Evolutionary conservation across 768 basidiomycete genomes (phyloP).

Genomic region (Serpula lacrymans): DNA sequence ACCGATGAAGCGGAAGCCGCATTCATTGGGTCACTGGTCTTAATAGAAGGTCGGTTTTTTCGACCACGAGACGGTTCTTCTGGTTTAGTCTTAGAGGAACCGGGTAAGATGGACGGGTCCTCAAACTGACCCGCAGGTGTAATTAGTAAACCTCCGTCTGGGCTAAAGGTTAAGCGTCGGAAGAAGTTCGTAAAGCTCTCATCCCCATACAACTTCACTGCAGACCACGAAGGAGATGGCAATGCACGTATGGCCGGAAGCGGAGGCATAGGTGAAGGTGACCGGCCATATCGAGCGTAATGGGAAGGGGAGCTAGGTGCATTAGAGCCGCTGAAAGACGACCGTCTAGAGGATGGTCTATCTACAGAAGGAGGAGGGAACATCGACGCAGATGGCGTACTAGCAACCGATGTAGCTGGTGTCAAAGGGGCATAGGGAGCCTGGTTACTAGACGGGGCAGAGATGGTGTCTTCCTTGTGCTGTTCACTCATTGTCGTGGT

Average conservation of each 20-base stretch:
- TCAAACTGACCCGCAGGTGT: conserved; percentile 98
- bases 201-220: conserved; percentile 88
- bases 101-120: conserved; percentile 67
- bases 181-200: conserved; percentile 96
- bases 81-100: conserved; percentile 26
- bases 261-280: conserved; percentile 88
- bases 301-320: conserved; percentile 72
- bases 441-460: conserved; percentile 26
- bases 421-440: conserved; percentile 45
- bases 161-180: conserved; percentile 88
- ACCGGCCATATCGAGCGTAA: conserved; percentile 68
- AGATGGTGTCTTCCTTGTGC: conserved; percentile 40
- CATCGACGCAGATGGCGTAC: conserved; percentile 56
- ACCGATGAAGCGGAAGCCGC: conserved; percentile 58
- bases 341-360: conserved; percentile 57
- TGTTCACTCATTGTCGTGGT: conserved; percentile 52
- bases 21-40: conserved; percentile 30
- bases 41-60: conserved; percentile 48
- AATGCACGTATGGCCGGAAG: conserved; percentile 86
- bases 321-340: conserved; percentile 75
- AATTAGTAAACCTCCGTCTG: conserved; percentile 89
- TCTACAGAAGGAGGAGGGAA: conserved; percentile 49
- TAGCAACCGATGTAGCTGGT: conserved; percentile 65
- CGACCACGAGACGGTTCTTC: conserved; percentile 50
- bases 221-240: conserved; percentile 59